Percentiles rank a stretch among this genome's conserved stretches.
These are phyloP conservation scores for Prorocentrum cordatum DNA, from an alignment of 169 alveolate species.

Conservation along the genomic window DNA sequence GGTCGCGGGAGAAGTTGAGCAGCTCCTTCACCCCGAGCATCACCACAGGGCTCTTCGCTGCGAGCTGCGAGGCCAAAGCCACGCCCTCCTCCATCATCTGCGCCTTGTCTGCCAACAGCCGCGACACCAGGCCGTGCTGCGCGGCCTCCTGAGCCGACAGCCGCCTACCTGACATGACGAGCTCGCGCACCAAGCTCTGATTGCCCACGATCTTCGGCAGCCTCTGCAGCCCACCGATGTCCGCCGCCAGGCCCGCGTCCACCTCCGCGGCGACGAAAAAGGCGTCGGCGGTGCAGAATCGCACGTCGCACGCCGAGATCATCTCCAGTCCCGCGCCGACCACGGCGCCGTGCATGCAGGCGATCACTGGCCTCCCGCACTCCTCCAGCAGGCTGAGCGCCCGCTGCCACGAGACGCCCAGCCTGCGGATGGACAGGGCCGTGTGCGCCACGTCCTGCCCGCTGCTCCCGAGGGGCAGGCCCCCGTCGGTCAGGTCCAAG, in stretches of 20 bases:
- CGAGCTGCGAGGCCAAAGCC: background rate
- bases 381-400: constrained; percentile 4
- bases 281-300: constrained; percentile 9
- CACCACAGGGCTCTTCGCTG: constrained; percentile 9
- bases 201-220: constrained; percentile 35
- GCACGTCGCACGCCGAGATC: constrained; percentile 26
- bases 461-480: background rate
- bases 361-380: constrained; percentile 24
- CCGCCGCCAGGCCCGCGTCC: constrained; percentile 4
- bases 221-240: constrained; percentile 18
- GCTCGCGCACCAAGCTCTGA: constrained; percentile 32
- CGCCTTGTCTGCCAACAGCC: background rate
- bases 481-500: background rate
- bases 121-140: constrained; percentile 13
- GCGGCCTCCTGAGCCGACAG: background rate
- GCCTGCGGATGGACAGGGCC: background rate
- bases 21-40: constrained; percentile 9
- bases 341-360: constrained; percentile 29
- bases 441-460: background rate
- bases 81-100: constrained; percentile 11
- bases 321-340: constrained; percentile 14
- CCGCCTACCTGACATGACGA: constrained; percentile 5
- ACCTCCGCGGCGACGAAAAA: constrained; percentile 3
- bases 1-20: background rate
- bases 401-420: background rate